Evolutionary conservation across 2,329 filamentous ascomycete species (phyloP), one percentile per base, ranked within the genome.

Genomic region (Pseudocercospora eumusae): DNA sequence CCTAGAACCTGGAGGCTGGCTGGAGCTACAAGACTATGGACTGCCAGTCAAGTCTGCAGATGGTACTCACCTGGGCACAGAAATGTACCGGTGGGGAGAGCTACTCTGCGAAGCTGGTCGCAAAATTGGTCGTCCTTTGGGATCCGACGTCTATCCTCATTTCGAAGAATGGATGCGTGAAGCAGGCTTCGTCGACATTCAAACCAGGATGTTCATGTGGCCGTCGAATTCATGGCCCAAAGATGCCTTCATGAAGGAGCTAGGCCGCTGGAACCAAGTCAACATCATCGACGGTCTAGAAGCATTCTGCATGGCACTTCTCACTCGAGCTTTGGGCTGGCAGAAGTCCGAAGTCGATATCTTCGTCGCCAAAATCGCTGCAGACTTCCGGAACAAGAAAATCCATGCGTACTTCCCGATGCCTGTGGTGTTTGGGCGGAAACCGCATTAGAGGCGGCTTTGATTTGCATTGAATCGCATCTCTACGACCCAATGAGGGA

Each of bases 21-120:
- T 84, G 25, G 82, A 84, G 64, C 71, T 82, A 42, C 80, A 82
- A 66, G 81, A 83, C 61, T 79, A 79, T 69, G 74, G 77, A 62
- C 67, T 81, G 59, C 74, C 71, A 58, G 73, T 76, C 57, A 74
- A 76, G 66, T 75, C 73, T 66, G 67, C 71, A 69, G 75, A 78
- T 67, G 75, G 70, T 56, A 76, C 73, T 1, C 69, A 76, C 56
- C 42, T 69, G 15, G 68, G 65, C 53, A 76, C 74, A 18, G 68
- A 74, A 44, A 63, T 77, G 27, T 64, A 69, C 28, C 62, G 63
- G 40, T 76, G 75, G 75, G 74, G 74, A 57, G 71, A 73, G 11
- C 65, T 74, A 9, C 69, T 78, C 11, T 75, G 73, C 54, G 73
- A 77, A 60, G 77, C 75, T 2, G 68, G 76, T 3, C 65, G 70